Percentiles rank a stretch among this genome's conserved stretches.
Evolutionary conservation across 108 stramenopile genomes (phyloP).

Genomic region (Skeletonema costatum): DNA sequence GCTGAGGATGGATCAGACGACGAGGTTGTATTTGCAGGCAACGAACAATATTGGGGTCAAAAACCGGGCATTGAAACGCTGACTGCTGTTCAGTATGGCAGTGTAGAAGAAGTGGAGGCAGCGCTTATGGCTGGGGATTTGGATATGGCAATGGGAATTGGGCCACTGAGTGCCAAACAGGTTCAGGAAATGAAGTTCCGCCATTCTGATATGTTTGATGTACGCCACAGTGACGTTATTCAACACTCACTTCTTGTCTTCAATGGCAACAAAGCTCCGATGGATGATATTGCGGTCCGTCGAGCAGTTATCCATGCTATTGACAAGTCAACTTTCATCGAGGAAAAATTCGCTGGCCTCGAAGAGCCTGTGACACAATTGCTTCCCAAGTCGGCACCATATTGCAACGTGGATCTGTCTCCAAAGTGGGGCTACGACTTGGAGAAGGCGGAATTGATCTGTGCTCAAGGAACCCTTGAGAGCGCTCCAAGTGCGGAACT

Average conservation of each 20-base stretch:
- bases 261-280: conserved; percentile 52
- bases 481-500: not conserved
- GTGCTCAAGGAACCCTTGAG: conserved; percentile 6
- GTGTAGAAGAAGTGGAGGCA: conserved; percentile 42
- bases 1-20: conserved; percentile 38
- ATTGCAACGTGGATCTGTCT: conserved; percentile 65
- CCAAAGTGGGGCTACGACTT: conserved; percentile 70
- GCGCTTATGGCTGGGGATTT: conserved; percentile 54
- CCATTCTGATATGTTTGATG: conserved; percentile 43
- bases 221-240: conserved; percentile 49
- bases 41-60: conserved; percentile 60
- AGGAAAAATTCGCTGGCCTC: conserved; percentile 57
- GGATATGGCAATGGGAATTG: conserved; percentile 34
- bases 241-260: conserved; percentile 61
- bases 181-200: conserved; percentile 43
- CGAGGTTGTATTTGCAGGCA: conserved; percentile 45
- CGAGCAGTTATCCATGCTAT: conserved; percentile 71
- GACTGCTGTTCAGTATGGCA: conserved; percentile 39
- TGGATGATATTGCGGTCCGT: conserved; percentile 55
- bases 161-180: conserved; percentile 50
- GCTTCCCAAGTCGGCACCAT: conserved; percentile 53
- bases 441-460: conserved; percentile 64
- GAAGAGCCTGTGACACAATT: conserved; percentile 55
- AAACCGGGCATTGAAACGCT: conserved; percentile 53
- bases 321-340: conserved; percentile 59